Evolutionary conservation across 2,329 filamentous ascomycete species (phyloP), one percentile per base, ranked within the genome.

Genomic region (Xylaria sp.): DNA sequence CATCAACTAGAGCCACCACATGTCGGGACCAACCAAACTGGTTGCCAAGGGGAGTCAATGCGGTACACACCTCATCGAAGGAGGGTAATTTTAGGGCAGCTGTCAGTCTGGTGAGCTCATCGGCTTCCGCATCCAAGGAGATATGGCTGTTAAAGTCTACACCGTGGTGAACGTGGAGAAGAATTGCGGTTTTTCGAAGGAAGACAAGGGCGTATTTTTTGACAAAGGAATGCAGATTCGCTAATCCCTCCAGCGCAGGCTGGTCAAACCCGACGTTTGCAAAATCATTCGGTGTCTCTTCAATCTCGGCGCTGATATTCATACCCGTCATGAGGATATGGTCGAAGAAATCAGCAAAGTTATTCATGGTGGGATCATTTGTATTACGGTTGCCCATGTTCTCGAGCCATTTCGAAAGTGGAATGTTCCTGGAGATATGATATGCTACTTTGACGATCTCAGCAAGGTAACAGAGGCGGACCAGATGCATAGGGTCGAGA

Each of bases 121-220:
- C 87, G 23, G 88, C 87, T 68, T 92, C 89, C 0, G 89, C 84
- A 52, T 86, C 84, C 4, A 85, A 83, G 60, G 90, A 86, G 36
- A 90, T 83, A 66, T 91, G 87, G 75, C 86, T 90, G 50, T 92
- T 92, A 75, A 98, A 94, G 72, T 97, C 93, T 59, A 98, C 89
- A 20, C 95, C 95, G 76, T 93, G 94, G 73, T 93, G 91, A 68
- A 97, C 91, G 78, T 98, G 91, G 70, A 98, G 87, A 43, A 98
- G 87, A 56, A 99, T 87, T 52, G 90, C 86, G 8, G 87, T 86
- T 81, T 99, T 99, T 67, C 96, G 91, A 45, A 99, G 83, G 82
- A 97, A 99, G 0, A 89, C 86, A n/a, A 97, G 84, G 4, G 94
- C 93, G 76, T 98, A 99, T 75, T 91, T 94, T 70, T 90, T 89